phyloP scores from a whole-genome alignment of 2,329 filamentous ascomycete species.

The Ambrosiella xylebori region DNA sequence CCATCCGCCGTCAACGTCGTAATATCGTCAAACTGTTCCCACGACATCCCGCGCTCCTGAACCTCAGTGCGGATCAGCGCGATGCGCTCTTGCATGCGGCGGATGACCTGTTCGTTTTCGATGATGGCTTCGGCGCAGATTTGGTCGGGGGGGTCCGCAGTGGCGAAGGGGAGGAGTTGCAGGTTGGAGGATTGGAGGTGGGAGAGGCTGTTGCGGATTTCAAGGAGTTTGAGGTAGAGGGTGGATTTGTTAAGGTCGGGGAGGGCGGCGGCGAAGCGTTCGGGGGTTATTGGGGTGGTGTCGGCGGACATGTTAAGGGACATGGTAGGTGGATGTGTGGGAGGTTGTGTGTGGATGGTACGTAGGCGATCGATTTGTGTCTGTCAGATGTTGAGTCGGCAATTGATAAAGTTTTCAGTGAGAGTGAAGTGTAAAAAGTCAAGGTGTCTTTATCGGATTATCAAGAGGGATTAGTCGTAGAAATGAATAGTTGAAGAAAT shows the following conservation, averaged over 20 bases:
- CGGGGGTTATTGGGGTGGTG: conserved; percentile 40
- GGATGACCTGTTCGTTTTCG: conserved; percentile 55
- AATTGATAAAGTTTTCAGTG: background rate
- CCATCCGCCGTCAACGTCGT: conserved; percentile 14
- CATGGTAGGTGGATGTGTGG: background rate
- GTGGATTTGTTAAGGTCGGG: conserved; percentile 46
- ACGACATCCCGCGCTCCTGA: conserved; percentile 36
- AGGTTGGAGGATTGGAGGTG: conserved; percentile 60
- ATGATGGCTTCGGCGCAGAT: conserved; percentile 58
- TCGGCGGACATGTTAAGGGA: conserved; percentile 40
- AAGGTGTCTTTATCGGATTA: no score
- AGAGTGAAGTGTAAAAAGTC: background rate
- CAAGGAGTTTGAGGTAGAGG: conserved; percentile 58
- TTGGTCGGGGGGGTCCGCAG: conserved; percentile 33
- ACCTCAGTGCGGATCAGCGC: conserved; percentile 47
- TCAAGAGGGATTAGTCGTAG: background rate
- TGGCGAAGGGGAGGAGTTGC: conserved; percentile 52
- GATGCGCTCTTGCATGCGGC: conserved; percentile 49
- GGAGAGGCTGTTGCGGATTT: conserved; percentile 56
- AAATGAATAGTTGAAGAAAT: background rate
- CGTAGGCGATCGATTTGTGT: background rate
- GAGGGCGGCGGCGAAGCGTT: conserved; percentile 47
- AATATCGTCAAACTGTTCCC: conserved; percentile 37
- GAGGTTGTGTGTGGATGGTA: background rate
- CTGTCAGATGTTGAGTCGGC: background rate